Evolutionary conservation across 2,329 filamentous ascomycete species (phyloP).

Genomic region (Aureobasidium zeae): DNA sequence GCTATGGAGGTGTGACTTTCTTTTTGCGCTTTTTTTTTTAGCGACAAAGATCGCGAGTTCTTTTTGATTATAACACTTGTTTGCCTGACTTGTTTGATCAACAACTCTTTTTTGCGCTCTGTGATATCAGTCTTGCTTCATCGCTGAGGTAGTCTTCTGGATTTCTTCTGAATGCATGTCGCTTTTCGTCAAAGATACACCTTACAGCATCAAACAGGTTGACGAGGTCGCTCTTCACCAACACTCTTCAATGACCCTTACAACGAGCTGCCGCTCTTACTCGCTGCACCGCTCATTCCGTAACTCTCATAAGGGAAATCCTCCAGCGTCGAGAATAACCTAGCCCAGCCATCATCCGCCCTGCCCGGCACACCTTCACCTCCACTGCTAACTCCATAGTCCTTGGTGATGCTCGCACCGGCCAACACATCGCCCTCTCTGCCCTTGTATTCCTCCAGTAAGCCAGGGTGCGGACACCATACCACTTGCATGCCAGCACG

Average conservation of each 20-base stretch:
- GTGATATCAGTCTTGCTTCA: too few relatives aligned
- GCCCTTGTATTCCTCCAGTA: conserved; percentile 66
- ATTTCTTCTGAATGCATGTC: too few relatives aligned
- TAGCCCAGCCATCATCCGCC: conserved; percentile 52
- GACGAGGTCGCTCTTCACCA: too few relatives aligned
- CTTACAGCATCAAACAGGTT: too few relatives aligned
- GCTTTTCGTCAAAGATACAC: too few relatives aligned
- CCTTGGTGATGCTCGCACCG: conserved; percentile 61
- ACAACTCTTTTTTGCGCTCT: too few relatives aligned
- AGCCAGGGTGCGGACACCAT: conserved; percentile 77
- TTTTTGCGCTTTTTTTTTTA: conserved; percentile 27
- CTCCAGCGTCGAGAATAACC: conserved; percentile 44
- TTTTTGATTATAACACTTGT: too few relatives aligned
- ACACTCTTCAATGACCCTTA: too few relatives aligned
- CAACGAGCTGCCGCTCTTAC: too few relatives aligned
- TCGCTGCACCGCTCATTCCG: conserved; percentile 39
- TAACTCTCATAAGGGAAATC: conserved; percentile 52
- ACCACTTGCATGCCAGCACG: conserved; percentile 90
- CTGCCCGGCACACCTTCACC: conserved; percentile 40
- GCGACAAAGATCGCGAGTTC: too few relatives aligned
- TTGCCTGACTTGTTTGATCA: too few relatives aligned
- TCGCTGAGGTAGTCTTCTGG: too few relatives aligned
- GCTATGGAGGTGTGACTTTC: conserved; percentile 29
- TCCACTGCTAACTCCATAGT: conserved; percentile 31
- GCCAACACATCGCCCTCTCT: conserved; percentile 75